These are phyloP conservation scores for Grifola frondosa DNA, from an alignment of 1,284 basidiomycete species.

Conservation along the genomic window DNA sequence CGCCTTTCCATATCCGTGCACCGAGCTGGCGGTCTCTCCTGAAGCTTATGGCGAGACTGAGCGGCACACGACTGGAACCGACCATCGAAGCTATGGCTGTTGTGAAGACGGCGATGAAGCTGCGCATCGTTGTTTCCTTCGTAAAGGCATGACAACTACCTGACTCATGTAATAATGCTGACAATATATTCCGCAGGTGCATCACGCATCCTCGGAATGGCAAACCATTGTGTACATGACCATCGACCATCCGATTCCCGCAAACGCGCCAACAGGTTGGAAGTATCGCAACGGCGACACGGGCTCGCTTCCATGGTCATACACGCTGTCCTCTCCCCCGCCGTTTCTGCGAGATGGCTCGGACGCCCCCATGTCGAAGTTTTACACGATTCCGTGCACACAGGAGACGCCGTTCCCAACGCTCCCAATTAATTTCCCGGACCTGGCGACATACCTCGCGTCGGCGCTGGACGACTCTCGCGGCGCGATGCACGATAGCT, in stretches of 20 bases:
- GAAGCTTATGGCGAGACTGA: conserved; percentile 68
- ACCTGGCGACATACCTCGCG: conserved; percentile 71
- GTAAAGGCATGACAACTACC: conserved; percentile 49
- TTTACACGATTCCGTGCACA: conserved; percentile 66
- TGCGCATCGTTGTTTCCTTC: conserved; percentile 75
- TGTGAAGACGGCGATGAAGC: conserved; percentile 53
- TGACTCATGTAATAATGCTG: neutral
- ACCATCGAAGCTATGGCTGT: conserved; percentile 63
- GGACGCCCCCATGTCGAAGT: conserved; percentile 63
- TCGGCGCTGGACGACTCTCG: conserved; percentile 68
- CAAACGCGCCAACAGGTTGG: conserved; percentile 40
- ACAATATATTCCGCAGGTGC: conserved; percentile 41
- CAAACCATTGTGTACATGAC: conserved; percentile 73
- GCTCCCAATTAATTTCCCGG: conserved; percentile 71
- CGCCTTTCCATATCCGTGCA: conserved; percentile 69
- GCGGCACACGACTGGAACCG: conserved; percentile 67
- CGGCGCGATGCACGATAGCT: conserved; percentile 52
- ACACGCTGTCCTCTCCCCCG: conserved; percentile 57
- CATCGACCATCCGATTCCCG: conserved; percentile 62
- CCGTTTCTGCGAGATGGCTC: conserved; percentile 59
- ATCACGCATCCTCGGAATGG: conserved; percentile 61
- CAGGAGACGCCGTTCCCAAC: conserved; percentile 58
- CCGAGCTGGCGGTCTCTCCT: conserved; percentile 70
- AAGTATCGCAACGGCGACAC: conserved; percentile 60
- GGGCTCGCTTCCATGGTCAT: conserved; percentile 67